Conservation (phyloP, 441 rosid genomes). For the Pelargonium australe region DNA sequence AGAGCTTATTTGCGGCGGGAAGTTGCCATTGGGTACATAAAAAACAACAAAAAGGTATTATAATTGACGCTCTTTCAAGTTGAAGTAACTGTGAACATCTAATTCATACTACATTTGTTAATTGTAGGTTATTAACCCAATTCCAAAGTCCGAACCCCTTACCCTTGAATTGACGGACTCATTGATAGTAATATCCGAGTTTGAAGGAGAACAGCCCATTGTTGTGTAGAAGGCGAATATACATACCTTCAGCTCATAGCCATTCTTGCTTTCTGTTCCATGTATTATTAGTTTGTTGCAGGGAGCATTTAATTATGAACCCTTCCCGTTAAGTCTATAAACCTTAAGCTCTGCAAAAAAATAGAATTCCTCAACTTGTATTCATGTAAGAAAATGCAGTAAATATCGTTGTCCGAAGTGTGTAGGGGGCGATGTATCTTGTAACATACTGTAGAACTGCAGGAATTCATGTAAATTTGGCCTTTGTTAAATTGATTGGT, state of each 20-base stretch:
- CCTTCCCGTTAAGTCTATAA: too few species aligned
- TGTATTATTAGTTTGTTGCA: too few species aligned
- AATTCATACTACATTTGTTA: background rate
- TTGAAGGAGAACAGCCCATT: conserved; percentile 73
- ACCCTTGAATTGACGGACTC: conserved; percentile 50
- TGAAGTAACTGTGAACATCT: background rate
- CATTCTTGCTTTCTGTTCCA: conserved; percentile 8
- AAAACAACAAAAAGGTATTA: conserved; percentile 57
- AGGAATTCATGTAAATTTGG: too few species aligned
- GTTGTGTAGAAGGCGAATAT: conserved; percentile 13
- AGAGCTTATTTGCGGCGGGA: conserved; percentile 71
- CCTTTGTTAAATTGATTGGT: too few species aligned
- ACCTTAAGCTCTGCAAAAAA: too few species aligned
- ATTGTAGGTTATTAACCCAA: conserved; percentile 78
- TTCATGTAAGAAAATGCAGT: too few species aligned
- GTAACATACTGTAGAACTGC: too few species aligned
- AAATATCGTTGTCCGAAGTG: too few species aligned
- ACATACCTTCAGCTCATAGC: background rate
- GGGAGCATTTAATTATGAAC: background rate
- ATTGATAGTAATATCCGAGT: conserved; percentile 86
- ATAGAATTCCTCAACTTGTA: too few species aligned
- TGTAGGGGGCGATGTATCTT: too few species aligned
- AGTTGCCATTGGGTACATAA: conserved; percentile 85
- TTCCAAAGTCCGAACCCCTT: conserved; percentile 58
- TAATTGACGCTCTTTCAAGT: background rate